Evolutionary conservation across 73 alveolate species (phyloP).

Genomic region (Paramecium tetraurelia): DNA sequence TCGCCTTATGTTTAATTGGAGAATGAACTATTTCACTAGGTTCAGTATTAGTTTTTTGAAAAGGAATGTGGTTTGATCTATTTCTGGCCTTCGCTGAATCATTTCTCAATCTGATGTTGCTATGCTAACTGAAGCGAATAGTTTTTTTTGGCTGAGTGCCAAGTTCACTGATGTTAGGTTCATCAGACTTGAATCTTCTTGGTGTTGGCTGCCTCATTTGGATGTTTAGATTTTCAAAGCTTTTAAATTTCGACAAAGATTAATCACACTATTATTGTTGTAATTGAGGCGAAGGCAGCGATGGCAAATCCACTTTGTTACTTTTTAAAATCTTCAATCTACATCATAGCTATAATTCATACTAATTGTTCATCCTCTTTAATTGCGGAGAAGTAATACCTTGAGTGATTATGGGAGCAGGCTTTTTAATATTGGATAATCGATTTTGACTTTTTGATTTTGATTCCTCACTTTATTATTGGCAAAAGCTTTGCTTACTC

Average conservation of each 20-base stretch:
- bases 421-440: neutral
- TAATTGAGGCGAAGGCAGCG: neutral
- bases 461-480: neutral
- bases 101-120: neutral
- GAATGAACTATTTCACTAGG: constrained; percentile 22
- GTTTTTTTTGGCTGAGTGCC: neutral
- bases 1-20: neutral
- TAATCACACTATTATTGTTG: neutral
- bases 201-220: neutral
- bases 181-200: constrained; percentile 30
- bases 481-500: neutral
- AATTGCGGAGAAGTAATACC: neutral
- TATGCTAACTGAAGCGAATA: neutral
- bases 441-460: neutral
- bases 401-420: neutral
- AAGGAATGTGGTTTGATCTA: neutral
- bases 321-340: neutral
- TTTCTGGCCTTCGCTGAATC: neutral
- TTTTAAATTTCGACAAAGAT: constrained; percentile 9
- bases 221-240: constrained; percentile 11
- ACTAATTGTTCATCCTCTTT: neutral
- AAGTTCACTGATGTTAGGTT: neutral
- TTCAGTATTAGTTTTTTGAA: neutral
- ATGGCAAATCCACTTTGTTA: neutral
- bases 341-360: neutral